These are phyloP conservation scores for Candida pini DNA, from an alignment of 805 yeast species.

Conservation along the genomic window DNA sequence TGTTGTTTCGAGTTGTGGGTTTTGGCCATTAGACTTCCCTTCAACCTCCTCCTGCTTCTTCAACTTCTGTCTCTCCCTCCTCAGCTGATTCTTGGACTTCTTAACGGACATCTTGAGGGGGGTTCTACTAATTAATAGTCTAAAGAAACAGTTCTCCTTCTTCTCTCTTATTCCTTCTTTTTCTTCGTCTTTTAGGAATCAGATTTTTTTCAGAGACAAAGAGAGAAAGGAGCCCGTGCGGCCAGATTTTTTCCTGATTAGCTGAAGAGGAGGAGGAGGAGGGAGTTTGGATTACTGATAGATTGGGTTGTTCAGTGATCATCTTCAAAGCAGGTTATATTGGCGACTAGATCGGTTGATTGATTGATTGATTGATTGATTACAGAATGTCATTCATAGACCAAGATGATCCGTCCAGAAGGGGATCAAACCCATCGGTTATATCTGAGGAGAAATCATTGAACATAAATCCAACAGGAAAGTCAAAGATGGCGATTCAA, in stretches of 20 bases:
- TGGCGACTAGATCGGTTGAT: too few relatives aligned
- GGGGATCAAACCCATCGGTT: too few relatives aligned
- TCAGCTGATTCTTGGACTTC: conserved; percentile 47
- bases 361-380: neutral
- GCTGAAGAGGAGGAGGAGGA: too few relatives aligned
- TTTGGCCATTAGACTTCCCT: neutral
- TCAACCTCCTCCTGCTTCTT: conserved; percentile 8
- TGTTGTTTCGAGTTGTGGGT: conserved; percentile 3
- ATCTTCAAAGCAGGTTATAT: too few relatives aligned
- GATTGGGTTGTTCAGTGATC: too few relatives aligned
- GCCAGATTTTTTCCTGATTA: too few relatives aligned
- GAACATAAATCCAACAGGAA: too few relatives aligned
- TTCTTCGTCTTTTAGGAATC: too few relatives aligned
- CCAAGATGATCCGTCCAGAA: neutral
- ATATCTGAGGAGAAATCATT: neutral
- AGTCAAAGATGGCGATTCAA: neutral
- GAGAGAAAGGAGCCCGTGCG: too few relatives aligned
- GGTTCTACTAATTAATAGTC: neutral
- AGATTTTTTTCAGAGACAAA: too few relatives aligned
- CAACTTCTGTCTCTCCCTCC: conserved; percentile 44
- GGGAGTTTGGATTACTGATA: too few relatives aligned
- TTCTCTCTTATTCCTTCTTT: too few relatives aligned
- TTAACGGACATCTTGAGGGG: conserved; percentile 14
- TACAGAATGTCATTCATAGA: neutral
- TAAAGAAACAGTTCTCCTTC: neutral